Percentiles rank a stretch among this genome's conserved stretches.
phyloP scores from a whole-genome alignment of 495 filamentous ascomycete genomes.

The Haplographium delicatum region DNA sequence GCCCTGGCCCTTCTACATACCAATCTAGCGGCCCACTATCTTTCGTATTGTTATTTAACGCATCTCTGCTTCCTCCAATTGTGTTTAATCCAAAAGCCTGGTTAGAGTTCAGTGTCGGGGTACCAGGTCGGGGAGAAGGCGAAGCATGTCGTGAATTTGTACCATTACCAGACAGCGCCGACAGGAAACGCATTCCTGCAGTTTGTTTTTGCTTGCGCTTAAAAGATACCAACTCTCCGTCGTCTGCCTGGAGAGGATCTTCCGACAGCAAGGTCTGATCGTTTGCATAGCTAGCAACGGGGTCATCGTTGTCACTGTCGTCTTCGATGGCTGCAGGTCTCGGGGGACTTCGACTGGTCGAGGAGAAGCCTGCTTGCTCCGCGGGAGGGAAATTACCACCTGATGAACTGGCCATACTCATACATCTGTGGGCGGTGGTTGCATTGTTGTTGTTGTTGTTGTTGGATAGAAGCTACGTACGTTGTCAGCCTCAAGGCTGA shows the following conservation, averaged over 20 bases:
- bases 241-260: conserved; percentile 46
- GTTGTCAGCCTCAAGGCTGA: conserved; percentile 17
- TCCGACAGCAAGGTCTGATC: conserved; percentile 35
- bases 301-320: conserved; percentile 40
- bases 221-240: conserved; percentile 64
- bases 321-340: conserved; percentile 24
- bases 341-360: conserved; percentile 24
- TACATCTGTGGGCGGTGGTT: conserved; percentile 6
- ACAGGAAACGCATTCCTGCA: conserved; percentile 14
- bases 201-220: conserved; percentile 71
- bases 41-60: conserved; percentile 37
- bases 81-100: conserved; percentile 11
- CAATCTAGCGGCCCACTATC: conserved; percentile 70
- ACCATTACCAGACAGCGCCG: conserved; percentile 13
- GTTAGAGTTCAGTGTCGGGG: conserved; percentile 3
- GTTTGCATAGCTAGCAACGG: conserved; percentile 34
- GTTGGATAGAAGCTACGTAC: too few relatives aligned
- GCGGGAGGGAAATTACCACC: conserved; percentile 16
- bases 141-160: conserved; percentile 11
- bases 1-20: conserved; percentile 86
- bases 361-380: conserved; percentile 18
- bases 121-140: conserved; percentile 17
- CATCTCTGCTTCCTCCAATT: conserved; percentile 5
- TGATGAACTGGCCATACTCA: conserved; percentile 26
- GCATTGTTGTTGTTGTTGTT: not conserved